Evolutionary conservation across 176 grass and related monocot species (phyloP).

Genomic region (Oryza officinalis): DNA sequence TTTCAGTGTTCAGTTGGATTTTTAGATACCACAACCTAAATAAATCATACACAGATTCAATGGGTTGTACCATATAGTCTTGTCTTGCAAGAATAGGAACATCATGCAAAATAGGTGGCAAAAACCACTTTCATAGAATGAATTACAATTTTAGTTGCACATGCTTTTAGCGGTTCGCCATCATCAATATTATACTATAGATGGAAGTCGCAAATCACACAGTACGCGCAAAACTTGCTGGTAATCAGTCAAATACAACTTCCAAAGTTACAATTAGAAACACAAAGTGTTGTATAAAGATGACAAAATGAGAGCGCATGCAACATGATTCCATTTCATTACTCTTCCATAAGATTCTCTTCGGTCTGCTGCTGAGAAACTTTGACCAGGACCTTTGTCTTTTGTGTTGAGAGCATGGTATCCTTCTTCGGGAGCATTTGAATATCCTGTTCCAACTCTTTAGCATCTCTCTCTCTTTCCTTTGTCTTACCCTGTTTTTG

Average conservation of each 20-base stretch:
- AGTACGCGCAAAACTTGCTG: neutral
- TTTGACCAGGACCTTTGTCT: constrained; percentile 56
- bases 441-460: constrained; percentile 72
- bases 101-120: no score
- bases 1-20: no score
- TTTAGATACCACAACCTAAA: no score
- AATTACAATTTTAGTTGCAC: no score
- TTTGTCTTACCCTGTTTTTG: constrained; percentile 50
- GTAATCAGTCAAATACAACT: neutral
- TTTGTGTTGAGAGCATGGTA: constrained; percentile 8
- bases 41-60: no score
- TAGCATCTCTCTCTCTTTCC: constrained; percentile 33
- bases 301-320: neutral
- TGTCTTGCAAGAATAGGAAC: no score
- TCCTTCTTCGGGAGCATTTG: constrained; percentile 48
- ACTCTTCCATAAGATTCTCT: constrained; percentile 68
- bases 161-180: neutral
- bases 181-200: neutral
- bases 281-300: neutral
- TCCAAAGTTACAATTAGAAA: neutral
- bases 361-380: constrained; percentile 52
- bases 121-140: no score
- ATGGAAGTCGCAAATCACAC: neutral
- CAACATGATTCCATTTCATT: constrained; percentile 13
- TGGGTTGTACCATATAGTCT: no score